Evolutionary conservation across 106 monocot species (phyloP), one percentile per base, ranked within the genome.

Genomic region (Dioscorea zingiberensis): DNA sequence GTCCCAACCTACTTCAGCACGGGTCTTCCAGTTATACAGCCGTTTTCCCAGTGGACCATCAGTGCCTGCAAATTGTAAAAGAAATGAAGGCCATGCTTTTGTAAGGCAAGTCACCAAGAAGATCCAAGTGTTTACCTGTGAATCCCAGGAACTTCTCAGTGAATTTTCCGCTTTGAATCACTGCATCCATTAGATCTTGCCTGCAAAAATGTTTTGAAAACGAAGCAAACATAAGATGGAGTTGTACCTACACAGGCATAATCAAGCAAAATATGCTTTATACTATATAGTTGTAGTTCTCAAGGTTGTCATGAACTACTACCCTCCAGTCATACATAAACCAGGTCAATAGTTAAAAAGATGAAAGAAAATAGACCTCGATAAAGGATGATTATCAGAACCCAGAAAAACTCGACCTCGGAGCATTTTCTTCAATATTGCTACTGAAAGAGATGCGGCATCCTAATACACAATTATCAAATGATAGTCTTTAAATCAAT

Each of bases 131-230:
- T 49, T 69, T 70, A 55, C 94, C 94, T 61, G 86, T 94, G 67
- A 94, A 94, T 22, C 67, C 79, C 46, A 86, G 46, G 54, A 94
- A 94, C 47, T 82, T 69, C 75, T 75, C 77, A 69, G 44, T 80
- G 49, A 84, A 94, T 60, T 84, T 86, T 22, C 89, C 80, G 66
- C 94, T 90, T 72, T 19, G 64, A 24, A 84, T 81, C 60, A 84
- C 94, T 51, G 27, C 62, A 70, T 94, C 89, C 89, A 90, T 90
- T 66, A 94, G 45, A 74, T 94, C 86, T 69, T 84, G 81, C 78
- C 94, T 94, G 80, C 47, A 74, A 27, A n/a, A 46, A 4, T 22
- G 13, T 19, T 38, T 38, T 6, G 4, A 38, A 30, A 30, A 30
- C 2, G 7, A 30, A 30, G 7, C 2, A 30, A 30, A 30, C 30